Percentiles rank a stretch among this genome's conserved stretches.
phyloP scores from a whole-genome alignment of 805 yeast genomes.

The Teunomyces pallodes region DNA sequence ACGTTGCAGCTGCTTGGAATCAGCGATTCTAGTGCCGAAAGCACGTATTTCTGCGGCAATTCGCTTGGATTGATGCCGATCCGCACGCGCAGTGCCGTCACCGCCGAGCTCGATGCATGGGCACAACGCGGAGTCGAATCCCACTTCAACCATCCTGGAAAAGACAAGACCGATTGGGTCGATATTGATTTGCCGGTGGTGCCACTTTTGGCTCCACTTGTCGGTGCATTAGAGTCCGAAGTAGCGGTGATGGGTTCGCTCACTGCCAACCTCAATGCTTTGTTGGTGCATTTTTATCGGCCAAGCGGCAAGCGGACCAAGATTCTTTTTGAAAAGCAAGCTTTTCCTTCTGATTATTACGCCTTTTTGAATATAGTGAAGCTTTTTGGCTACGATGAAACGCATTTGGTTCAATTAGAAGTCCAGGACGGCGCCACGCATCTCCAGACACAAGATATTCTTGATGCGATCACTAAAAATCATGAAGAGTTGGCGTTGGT shows the following conservation, averaged over 20 bases:
- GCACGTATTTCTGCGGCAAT: constrained; percentile 82
- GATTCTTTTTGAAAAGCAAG: constrained; percentile 79
- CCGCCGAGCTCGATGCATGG: constrained; percentile 81
- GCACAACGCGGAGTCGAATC: constrained; percentile 75
- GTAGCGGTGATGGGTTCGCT: constrained; percentile 87
- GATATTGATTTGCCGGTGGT: constrained; percentile 77
- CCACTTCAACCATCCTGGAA: constrained; percentile 68
- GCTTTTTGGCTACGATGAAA: constrained; percentile 50
- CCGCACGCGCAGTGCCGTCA: constrained; percentile 53
- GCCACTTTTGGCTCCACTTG: constrained; percentile 65
- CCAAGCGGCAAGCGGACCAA: constrained; percentile 61
- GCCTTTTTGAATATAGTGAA: constrained; percentile 73
- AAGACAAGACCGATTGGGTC: constrained; percentile 68
- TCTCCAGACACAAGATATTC: constrained; percentile 62
- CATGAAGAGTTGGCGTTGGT: constrained; percentile 67
- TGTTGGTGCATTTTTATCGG: constrained; percentile 69
- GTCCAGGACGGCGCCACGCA: constrained; percentile 58
- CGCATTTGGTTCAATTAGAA: constrained; percentile 59
- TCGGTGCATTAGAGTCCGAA: constrained; percentile 74
- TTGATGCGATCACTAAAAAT: constrained; percentile 51
- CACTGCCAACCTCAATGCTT: constrained; percentile 76
- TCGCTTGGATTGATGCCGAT: constrained; percentile 91
- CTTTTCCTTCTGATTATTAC: constrained; percentile 91
- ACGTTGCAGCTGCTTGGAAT: constrained; percentile 62
- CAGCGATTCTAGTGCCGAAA: constrained; percentile 15